Percentiles rank a stretch among this genome's conserved stretches.
phyloP scores from a whole-genome alignment of 805 yeast species.

The Saitoella complicata region DNA sequence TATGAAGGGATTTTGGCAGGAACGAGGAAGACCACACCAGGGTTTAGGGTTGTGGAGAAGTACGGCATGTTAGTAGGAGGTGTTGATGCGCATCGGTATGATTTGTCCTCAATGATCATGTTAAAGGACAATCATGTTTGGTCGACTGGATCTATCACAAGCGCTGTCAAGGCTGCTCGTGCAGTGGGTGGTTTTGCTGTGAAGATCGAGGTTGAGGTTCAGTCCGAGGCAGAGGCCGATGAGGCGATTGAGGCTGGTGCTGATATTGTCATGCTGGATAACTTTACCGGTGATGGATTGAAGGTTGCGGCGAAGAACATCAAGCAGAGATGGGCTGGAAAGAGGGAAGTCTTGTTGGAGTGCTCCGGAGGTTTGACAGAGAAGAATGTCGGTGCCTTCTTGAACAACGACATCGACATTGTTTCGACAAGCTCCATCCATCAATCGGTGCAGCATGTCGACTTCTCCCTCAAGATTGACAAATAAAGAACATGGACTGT shows the following conservation, averaged over 20 bases:
- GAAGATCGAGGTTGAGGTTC: constrained; percentile 87
- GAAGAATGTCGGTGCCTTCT: constrained; percentile 44
- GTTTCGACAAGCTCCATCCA: constrained; percentile 85
- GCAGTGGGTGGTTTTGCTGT: constrained; percentile 74
- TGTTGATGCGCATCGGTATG: constrained; percentile 82
- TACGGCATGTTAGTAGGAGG: constrained; percentile 94
- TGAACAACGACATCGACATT: constrained; percentile 70
- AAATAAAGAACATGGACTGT: constrained; percentile 16
- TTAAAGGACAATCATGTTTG: constrained; percentile 86
- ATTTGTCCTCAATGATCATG: constrained; percentile 88
- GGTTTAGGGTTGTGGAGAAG: constrained; percentile 72
- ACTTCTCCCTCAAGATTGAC: constrained; percentile 65
- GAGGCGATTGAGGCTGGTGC: constrained; percentile 95
- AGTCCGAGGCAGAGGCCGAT: constrained; percentile 65
- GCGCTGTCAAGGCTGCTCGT: constrained; percentile 64
- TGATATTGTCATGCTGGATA: constrained; percentile 87
- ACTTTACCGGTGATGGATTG: constrained; percentile 54
- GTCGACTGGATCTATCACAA: constrained; percentile 81
- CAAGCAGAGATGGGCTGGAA: constrained; percentile 35
- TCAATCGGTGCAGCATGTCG: constrained; percentile 75
- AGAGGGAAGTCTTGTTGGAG: constrained; percentile 48
- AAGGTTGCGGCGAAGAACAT: constrained; percentile 47
- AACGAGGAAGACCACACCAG: constrained; percentile 95
- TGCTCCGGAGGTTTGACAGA: constrained; percentile 83
- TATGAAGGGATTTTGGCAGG: constrained; percentile 83